These are phyloP conservation scores for Lepidopterella palustris DNA, from an alignment of 495 filamentous ascomycete genomes.

Conservation along the genomic window DNA sequence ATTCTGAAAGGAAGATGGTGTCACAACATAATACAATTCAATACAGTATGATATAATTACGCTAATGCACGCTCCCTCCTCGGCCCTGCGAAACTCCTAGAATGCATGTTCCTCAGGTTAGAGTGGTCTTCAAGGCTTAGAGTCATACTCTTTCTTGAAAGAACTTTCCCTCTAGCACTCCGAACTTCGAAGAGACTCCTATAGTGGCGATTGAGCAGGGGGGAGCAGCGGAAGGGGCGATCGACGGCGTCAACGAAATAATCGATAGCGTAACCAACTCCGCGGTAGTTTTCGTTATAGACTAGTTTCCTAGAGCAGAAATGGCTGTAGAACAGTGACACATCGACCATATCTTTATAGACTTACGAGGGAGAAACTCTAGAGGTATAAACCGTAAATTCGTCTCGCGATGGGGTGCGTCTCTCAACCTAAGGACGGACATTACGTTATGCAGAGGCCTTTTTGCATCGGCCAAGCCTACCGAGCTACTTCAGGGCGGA, in stretches of 20 bases:
- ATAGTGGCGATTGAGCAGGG: constrained; percentile 9
- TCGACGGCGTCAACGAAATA: constrained; percentile 6
- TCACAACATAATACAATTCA: background rate
- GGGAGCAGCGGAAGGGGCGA: background rate
- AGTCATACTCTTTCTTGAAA: background rate
- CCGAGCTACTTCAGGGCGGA: too few species aligned
- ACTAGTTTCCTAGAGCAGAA: constrained; percentile 19
- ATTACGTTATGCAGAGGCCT: too few species aligned
- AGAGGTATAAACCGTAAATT: constrained; percentile 22
- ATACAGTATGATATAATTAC: background rate
- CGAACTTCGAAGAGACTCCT: background rate
- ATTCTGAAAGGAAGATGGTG: background rate
- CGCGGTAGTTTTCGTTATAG: background rate
- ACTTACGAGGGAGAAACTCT: constrained; percentile 21
- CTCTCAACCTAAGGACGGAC: constrained; percentile 21
- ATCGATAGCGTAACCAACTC: constrained; percentile 7
- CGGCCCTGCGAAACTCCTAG: background rate
- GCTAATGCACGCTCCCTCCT: background rate
- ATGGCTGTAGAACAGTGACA: constrained; percentile 21
- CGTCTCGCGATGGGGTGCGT: constrained; percentile 25
- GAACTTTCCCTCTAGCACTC: constrained; percentile 2
- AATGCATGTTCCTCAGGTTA: background rate
- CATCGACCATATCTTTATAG: constrained; percentile 22
- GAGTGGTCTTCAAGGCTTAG: background rate
- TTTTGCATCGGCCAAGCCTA: too few species aligned